These are phyloP conservation scores for Leccinum olivaceopallidum DNA, from an alignment of 768 basidiomycete genomes.

Conservation along the genomic window DNA sequence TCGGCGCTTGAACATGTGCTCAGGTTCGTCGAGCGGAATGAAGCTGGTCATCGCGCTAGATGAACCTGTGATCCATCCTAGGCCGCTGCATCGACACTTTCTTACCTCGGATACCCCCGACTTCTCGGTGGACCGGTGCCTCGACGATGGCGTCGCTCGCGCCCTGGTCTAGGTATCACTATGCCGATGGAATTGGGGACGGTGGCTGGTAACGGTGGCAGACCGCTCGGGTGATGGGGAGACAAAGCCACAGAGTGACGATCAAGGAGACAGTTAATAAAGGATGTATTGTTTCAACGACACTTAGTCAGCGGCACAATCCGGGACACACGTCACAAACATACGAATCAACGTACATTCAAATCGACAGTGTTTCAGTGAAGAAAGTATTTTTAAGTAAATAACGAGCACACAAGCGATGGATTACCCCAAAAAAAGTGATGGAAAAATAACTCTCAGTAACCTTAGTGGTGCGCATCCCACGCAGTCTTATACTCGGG, in stretches of 20 bases:
- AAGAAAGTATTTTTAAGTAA: background rate
- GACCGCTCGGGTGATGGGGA: too few species aligned
- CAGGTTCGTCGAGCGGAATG: background rate
- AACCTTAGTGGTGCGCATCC: conserved; percentile 22
- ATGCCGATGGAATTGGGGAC: too few species aligned
- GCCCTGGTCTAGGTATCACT: too few species aligned
- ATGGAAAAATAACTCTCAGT: background rate
- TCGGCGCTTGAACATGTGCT: conserved; percentile 38
- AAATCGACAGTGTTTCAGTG: background rate
- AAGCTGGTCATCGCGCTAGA: background rate
- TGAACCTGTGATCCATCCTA: background rate
- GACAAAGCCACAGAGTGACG: too few species aligned
- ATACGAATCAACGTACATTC: background rate
- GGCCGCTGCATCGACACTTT: background rate
- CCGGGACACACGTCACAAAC: background rate
- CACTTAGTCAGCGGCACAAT: background rate
- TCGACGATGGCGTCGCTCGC: too few species aligned
- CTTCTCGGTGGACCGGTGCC: background rate
- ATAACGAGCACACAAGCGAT: background rate
- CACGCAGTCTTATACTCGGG: conserved; percentile 27
- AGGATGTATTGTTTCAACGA: too few species aligned
- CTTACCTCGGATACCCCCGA: background rate
- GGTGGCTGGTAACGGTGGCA: too few species aligned
- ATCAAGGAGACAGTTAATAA: too few species aligned
- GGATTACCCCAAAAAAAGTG: background rate